A percentile compares a stretch with the other conserved stretches of the same genome.
These are phyloP conservation scores for Trametes elegans DNA, from an alignment of 768 basidiomycete genomes.

Conservation along the genomic window DNA sequence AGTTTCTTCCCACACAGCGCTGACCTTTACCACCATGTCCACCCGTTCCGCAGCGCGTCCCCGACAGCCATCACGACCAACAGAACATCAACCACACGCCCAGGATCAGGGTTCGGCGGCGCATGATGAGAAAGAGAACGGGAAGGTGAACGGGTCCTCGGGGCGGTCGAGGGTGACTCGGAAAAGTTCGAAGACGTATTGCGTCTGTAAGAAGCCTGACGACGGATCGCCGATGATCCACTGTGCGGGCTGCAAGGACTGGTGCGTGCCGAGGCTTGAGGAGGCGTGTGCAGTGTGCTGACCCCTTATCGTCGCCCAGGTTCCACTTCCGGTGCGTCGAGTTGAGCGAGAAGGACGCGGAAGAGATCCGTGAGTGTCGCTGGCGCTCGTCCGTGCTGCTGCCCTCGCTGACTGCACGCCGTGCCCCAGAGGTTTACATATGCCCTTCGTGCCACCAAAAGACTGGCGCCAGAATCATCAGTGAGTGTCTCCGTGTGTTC, in stretches of 20 bases:
- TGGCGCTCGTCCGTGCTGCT: not conserved
- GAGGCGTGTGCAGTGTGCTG: not conserved
- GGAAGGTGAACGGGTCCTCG: slow-evolving; percentile 13
- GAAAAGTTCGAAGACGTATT: slow-evolving; percentile 39
- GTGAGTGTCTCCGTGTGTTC: slow-evolving; percentile 57
- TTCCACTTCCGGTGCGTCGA: slow-evolving; percentile 81
- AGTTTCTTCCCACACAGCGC: slow-evolving; percentile 4
- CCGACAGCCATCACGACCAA: not conserved
- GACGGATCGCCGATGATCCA: slow-evolving; percentile 81
- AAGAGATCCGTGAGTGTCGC: slow-evolving; percentile 69
- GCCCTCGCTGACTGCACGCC: not conserved
- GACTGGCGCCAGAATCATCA: slow-evolving; percentile 64
- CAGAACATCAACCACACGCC: not conserved
- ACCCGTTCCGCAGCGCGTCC: slow-evolving; percentile 14
- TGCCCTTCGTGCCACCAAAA: slow-evolving; percentile 54
- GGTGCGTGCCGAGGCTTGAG: slow-evolving; percentile 42
- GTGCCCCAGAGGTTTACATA: slow-evolving; percentile 52
- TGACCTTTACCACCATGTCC: slow-evolving; percentile 13
- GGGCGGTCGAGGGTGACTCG: slow-evolving; percentile 20
- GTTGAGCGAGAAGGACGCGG: slow-evolving; percentile 60
- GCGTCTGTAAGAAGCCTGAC: slow-evolving; percentile 66
- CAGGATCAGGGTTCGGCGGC: not conserved
- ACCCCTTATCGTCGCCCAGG: slow-evolving; percentile 43
- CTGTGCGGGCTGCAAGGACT: slow-evolving; percentile 69
- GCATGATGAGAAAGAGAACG: slow-evolving; percentile 22